Evolutionary conservation across 495 filamentous ascomycete species (phyloP).

Genomic region (Neurospora pannonica): DNA sequence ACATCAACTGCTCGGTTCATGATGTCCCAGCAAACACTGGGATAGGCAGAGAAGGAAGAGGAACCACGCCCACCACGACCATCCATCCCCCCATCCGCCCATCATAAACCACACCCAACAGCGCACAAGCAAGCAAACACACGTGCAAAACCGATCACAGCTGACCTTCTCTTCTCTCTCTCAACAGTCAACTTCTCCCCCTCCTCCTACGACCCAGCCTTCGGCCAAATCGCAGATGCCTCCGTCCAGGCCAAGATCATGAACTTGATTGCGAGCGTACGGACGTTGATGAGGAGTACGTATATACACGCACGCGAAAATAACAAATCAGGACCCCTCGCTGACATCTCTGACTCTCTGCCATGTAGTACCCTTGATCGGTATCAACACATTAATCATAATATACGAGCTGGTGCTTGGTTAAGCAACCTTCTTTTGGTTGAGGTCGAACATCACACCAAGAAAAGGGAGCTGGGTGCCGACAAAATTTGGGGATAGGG

Average conservation of each 20-base stretch:
- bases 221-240: slow-evolving; percentile 60
- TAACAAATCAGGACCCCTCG: background rate
- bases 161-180: background rate
- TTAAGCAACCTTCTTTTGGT: slow-evolving; percentile 31
- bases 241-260: slow-evolving; percentile 82
- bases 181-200: slow-evolving; percentile 73
- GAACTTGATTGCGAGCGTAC: slow-evolving; percentile 80
- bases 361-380: slow-evolving; percentile 76
- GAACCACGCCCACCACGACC: background rate
- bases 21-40: background rate
- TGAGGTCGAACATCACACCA: background rate
- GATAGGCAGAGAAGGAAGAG: background rate
- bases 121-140: background rate
- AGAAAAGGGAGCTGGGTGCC: background rate
- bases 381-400: slow-evolving; percentile 83
- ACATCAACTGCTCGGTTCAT: background rate
- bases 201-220: slow-evolving; percentile 54
- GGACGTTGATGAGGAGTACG: slow-evolving; percentile 93
- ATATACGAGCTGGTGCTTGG: slow-evolving; percentile 82
- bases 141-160: background rate
- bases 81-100: background rate
- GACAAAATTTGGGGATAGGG: background rate
- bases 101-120: background rate
- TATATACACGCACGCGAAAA: slow-evolving; percentile 8
- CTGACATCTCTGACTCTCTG: background rate